Base-by-base conservation (phyloP, 1,139 yeast species). In the Pichia cactophila region DNA sequence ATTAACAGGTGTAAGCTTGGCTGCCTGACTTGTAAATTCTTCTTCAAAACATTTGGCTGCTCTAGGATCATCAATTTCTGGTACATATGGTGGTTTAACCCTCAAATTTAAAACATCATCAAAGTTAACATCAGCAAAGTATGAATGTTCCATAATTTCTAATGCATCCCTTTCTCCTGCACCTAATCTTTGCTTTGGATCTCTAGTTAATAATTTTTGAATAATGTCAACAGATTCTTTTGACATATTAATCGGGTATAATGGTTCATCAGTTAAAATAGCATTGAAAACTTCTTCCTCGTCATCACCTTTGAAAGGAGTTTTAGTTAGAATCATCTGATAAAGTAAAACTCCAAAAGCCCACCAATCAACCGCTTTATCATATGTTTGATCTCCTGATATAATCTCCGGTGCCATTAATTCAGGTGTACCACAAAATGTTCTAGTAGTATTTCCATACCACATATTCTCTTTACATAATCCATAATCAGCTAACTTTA, bases 371-470 rank as follows among this genome's bases (percentile, higher is more conserved):
- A 92, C 98, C 44, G 94, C 86, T 60, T 95, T 80, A 46, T 89
- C 94, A 63, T 92, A 92, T 54, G 83, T 85, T 66, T 89, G 95
- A 50, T 94, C 97, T 51, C 87, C 82, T n/a, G 55, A 47, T 61
- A 94, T 75, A 59, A 92, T 90, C 68, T 92, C 99, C 0, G 99
- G 99, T 1, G 98, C 99, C 96, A 92, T 92, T 61, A 92, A 88
- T 66, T 92, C 98, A 0, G 99, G 98, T 1, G 99, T 92, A 61
- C 99, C 99, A 72, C 98, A 94, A 70, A 92, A 92, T 0, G 99
- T 92, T 11, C 92, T 86, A 0, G 98, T 94, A 31, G 92, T 87
- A 57, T 77, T 80, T n/a, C 88, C 88, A 61, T 74, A 75, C 86
- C 94, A 86, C 97, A 92, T 92, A 50, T 86, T 85, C 61, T 89